These are phyloP conservation scores for Crotalaria pallida DNA, from an alignment of 306 rosid genomes.

Conservation along the genomic window DNA sequence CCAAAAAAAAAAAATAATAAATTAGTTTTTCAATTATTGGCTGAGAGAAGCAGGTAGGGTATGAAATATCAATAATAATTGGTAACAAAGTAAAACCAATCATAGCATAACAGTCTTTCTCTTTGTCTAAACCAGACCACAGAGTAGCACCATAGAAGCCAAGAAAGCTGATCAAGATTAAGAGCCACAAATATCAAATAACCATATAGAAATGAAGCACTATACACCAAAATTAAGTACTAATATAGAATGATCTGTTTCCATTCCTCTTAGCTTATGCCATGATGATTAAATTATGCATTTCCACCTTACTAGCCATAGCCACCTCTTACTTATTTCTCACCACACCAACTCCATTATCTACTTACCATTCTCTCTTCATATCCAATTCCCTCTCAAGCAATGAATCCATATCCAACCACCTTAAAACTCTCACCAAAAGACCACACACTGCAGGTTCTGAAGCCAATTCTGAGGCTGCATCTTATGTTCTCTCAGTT, in stretches of 20 bases:
- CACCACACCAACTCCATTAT: slow-evolving; percentile 29
- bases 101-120: background rate
- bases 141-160: background rate
- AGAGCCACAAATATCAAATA: background rate
- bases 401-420: slow-evolving; percentile 45
- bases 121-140: background rate
- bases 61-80: no score
- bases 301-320: slow-evolving; percentile 30
- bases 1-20: no score
- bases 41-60: no score
- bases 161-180: background rate
- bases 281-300: slow-evolving; percentile 35
- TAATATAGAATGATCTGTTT: background rate
- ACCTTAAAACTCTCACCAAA: slow-evolving; percentile 48
- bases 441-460: slow-evolving; percentile 64
- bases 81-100: no score
- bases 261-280: background rate
- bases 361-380: slow-evolving; percentile 58
- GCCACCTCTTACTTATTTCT: slow-evolving; percentile 32
- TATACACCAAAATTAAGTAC: background rate
- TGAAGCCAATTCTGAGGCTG: slow-evolving; percentile 60
- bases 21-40: no score
- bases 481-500: slow-evolving; percentile 42
- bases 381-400: slow-evolving; percentile 39
- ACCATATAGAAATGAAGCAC: background rate